Evolutionary conservation across 192 early-diverging fungal species (phyloP), one percentile per base, ranked within the genome.

Genomic region (Linnemannia schmuckeri): DNA sequence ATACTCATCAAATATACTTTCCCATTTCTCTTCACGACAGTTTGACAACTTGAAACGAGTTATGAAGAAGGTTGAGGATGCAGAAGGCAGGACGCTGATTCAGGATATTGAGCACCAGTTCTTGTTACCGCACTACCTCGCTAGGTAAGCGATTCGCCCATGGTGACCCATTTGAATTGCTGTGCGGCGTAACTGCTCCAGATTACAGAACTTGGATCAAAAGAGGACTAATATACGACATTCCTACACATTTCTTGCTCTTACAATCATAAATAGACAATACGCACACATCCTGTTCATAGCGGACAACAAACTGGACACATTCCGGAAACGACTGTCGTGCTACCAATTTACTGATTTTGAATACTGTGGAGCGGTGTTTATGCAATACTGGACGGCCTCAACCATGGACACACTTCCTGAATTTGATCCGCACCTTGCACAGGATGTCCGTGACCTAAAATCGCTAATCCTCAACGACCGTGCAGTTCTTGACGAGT

Each of bases 31-130:
- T 77, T 40, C 37, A 9, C 33, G 18, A 30, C 38, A 88, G 89
- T 90, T 90, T 79, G 89, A 90, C 77, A 90, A 90, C 46, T 63
- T 90, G 63, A 90, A 90, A 57, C 40, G 89, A 75, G 83, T 90
- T 3, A 88, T 86, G 81, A 82, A 83, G 52, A 80, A 87, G 63
- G 88, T 90, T 4, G 89, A 90, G 46, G 88, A 90, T 63, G 78
- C 85, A 61, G 89, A 88, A 78, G 82, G 83, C 72, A 77, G 88
- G 70, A 81, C 76, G 3, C 46, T 90, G 66, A 70, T 81, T 15
- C 87, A 85, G 46, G 81, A 88, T 41, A 87, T 90, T 74, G 81
- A 83, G 33, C 74, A 82, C 47, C 81, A 82, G 30, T 90, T 84
- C 71, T 44, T 88, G 24, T 44, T 90, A 41, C 82, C 87, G 0